phyloP scores from a whole-genome alignment of 73 alveolate genomes.

The Stentor roeselii region DNA sequence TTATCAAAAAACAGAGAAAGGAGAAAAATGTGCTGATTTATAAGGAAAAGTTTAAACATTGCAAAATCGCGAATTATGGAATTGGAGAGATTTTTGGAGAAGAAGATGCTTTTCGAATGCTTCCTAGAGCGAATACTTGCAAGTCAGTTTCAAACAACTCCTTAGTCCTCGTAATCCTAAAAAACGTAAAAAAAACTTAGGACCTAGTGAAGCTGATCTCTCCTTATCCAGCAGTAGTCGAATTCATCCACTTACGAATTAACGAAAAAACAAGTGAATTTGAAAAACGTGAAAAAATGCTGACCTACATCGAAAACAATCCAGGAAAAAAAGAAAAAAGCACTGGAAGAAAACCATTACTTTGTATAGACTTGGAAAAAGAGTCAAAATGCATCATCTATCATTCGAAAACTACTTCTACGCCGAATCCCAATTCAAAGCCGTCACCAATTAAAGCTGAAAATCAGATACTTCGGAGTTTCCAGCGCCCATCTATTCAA shows the following conservation, averaged over 20 bases:
- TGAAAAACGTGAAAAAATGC: neutral
- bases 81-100: constrained; percentile 8
- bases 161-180: neutral
- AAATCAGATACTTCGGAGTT: too few relatives aligned
- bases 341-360: neutral
- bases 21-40: neutral
- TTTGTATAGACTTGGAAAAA: neutral
- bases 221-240: neutral
- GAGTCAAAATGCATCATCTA: neutral
- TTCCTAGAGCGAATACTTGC: neutral
- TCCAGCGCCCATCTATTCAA: too few relatives aligned
- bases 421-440: too few relatives aligned
- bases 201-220: neutral
- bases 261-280: neutral
- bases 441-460: too few relatives aligned
- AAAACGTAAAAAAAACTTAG: neutral
- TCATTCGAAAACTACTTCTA: neutral
- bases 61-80: neutral
- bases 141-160: neutral
- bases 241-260: neutral
- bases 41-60: neutral
- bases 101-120: neutral
- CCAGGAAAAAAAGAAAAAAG: neutral
- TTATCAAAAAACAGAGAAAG: neutral
- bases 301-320: neutral